These are phyloP conservation scores for Rubia yunnanensis DNA, from an alignment of 257 asterid genomes.

Conservation along the genomic window DNA sequence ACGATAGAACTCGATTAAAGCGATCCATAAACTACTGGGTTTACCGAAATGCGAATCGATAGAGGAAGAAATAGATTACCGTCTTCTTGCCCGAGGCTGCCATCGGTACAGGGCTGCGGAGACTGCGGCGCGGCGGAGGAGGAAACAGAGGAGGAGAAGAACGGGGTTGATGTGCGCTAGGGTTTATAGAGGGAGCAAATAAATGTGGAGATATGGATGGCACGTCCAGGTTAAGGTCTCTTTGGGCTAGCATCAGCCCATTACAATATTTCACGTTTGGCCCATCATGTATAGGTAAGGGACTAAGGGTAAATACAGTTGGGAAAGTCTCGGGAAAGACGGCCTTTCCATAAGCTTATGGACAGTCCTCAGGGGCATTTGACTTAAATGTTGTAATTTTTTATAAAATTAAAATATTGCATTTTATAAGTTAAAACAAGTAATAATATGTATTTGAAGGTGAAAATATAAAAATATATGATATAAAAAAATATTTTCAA, in stretches of 20 bases:
- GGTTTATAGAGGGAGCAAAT: constrained; percentile 12
- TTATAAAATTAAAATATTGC: too few species aligned
- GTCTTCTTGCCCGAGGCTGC: constrained; percentile 45
- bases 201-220: background rate
- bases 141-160: background rate
- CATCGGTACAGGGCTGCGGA: constrained; percentile 18
- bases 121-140: constrained; percentile 18
- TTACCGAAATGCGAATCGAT: background rate
- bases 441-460: too few species aligned
- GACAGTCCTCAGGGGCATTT: too few species aligned
- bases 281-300: too few species aligned
- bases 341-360: too few species aligned
- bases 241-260: background rate
- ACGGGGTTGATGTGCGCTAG: constrained; percentile 8
- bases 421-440: too few species aligned
- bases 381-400: too few species aligned
- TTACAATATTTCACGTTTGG: background rate
- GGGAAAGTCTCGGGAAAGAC: too few species aligned
- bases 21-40: background rate
- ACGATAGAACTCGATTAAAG: background rate
- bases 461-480: too few species aligned
- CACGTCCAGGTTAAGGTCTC: background rate
- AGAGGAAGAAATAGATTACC: constrained; percentile 13
- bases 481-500: too few species aligned
- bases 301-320: too few species aligned